A percentile compares a stretch with the other conserved stretches of the same genome.
Evolutionary conservation across 2,329 filamentous ascomycete species (phyloP).

Genomic region (Fusarium bulbicola): DNA sequence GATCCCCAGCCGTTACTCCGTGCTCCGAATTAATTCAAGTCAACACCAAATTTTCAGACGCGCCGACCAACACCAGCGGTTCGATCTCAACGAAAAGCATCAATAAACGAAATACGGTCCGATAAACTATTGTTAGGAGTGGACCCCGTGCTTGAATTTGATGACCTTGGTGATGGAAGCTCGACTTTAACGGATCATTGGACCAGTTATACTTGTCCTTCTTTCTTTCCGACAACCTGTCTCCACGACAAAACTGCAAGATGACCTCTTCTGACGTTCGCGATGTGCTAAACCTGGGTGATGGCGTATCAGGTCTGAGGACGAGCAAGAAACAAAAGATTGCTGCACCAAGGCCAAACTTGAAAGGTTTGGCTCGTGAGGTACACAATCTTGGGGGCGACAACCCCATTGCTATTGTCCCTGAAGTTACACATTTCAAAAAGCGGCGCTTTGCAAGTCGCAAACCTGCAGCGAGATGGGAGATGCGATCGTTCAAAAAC

Average conservation of each 20-base stretch:
- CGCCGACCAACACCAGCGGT: slow-evolving; percentile 14
- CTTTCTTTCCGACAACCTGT: neutral
- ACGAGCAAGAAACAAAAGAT: slow-evolving; percentile 80
- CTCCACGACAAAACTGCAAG: slow-evolving; percentile 42
- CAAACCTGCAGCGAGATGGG: slow-evolving; percentile 70
- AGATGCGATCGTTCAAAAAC: slow-evolving; percentile 77
- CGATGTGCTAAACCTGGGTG: slow-evolving; percentile 86
- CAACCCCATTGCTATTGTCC: slow-evolving; percentile 73
- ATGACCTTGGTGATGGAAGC: slow-evolving; percentile 38
- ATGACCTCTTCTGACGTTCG: slow-evolving; percentile 85
- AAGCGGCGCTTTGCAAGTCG: slow-evolving; percentile 64
- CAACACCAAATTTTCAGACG: slow-evolving; percentile 31
- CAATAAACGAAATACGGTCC: neutral
- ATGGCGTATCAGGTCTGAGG: slow-evolving; percentile 59
- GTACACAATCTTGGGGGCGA: slow-evolving; percentile 73
- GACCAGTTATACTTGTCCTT: neutral
- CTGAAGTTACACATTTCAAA: slow-evolving; percentile 67
- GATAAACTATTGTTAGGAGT: neutral
- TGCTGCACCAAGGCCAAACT: slow-evolving; percentile 65
- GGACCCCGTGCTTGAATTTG: neutral
- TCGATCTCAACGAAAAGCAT: slow-evolving; percentile 10
- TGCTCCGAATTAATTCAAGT: slow-evolving; percentile 1
- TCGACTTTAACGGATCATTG: slow-evolving; percentile 13
- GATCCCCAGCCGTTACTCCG: neutral
- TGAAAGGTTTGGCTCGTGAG: slow-evolving; percentile 72